Evolutionary conservation across 1,284 basidiomycete species (phyloP).

Genomic region (Quambalaria eucalypti): DNA sequence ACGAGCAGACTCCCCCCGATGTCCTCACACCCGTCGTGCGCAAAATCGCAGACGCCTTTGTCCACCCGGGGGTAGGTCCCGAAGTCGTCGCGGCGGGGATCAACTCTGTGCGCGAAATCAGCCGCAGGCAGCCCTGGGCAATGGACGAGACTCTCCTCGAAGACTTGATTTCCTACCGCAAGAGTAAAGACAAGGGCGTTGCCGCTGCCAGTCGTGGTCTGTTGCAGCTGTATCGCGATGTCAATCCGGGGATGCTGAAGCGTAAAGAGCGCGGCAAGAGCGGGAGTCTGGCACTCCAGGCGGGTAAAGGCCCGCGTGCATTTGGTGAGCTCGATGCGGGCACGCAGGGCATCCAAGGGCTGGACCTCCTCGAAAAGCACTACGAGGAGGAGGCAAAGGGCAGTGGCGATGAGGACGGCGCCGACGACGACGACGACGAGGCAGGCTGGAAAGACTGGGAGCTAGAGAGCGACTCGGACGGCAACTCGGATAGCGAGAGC

Average conservation of each 20-base stretch:
- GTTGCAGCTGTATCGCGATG: conserved; percentile 85
- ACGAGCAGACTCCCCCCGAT: conserved; percentile 90
- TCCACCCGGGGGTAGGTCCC: conserved; percentile 89
- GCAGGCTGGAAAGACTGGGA: conserved; percentile 77
- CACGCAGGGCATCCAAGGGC: conserved; percentile 73
- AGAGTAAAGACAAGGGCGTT: conserved; percentile 89
- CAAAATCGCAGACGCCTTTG: conserved; percentile 90
- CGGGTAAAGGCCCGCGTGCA: conserved; percentile 50
- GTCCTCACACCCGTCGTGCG: conserved; percentile 77
- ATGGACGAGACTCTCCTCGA: conserved; percentile 89
- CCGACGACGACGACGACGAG: conserved; percentile 52
- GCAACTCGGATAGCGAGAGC: conserved; percentile 56
- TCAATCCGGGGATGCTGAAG: conserved; percentile 88
- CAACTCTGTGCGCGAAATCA: conserved; percentile 89
- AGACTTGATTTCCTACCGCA: conserved; percentile 87
- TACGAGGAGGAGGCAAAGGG: conserved; percentile 22
- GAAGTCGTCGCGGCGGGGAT: conserved; percentile 94
- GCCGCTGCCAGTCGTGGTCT: conserved; percentile 77
- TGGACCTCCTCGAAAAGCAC: conserved; percentile 44
- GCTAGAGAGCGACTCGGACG: conserved; percentile 59
- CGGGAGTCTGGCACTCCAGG: conserved; percentile 31
- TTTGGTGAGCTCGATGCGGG: conserved; percentile 69
- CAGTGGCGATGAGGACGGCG: conserved; percentile 3
- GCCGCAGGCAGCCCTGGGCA: conserved; percentile 80
- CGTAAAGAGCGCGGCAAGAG: conserved; percentile 61